These are phyloP conservation scores for Talaromyces sp. DNA, from an alignment of 2,329 filamentous ascomycete genomes.

Conservation along the genomic window DNA sequence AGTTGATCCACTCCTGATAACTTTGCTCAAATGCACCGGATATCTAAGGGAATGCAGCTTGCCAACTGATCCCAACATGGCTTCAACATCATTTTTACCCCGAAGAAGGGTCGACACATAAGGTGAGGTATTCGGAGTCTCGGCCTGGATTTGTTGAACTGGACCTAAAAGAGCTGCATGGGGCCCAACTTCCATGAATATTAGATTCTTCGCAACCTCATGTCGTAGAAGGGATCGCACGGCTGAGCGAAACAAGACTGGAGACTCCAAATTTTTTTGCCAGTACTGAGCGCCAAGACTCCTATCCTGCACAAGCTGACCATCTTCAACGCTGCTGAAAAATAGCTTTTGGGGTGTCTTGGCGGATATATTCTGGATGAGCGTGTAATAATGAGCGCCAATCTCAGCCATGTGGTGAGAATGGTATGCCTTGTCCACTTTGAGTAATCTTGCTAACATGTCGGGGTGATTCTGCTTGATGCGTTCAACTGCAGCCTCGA, in stretches of 20 bases:
- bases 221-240: conserved; percentile 9
- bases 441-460: conserved; percentile 7
- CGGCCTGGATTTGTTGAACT: conserved; percentile 17
- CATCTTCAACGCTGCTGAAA: conserved; percentile 6
- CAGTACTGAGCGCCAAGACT: conserved; percentile 21
- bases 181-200: conserved; percentile 39
- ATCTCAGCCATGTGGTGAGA: conserved; percentile 22
- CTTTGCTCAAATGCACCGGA: conserved; percentile 2
- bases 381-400: conserved; percentile 6
- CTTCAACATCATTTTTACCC: background rate
- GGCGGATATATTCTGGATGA: conserved; percentile 1
- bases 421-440: conserved; percentile 9
- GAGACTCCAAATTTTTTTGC: conserved; percentile 22
- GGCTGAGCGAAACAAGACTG: conserved; percentile 23
- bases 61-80: background rate
- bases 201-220: background rate
- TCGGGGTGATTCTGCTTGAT: conserved; percentile 4
- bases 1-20: conserved; percentile 9
- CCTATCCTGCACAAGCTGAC: background rate
- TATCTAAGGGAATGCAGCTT: background rate
- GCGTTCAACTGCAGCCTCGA: background rate
- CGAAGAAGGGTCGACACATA: conserved; percentile 1
- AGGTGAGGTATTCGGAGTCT: background rate
- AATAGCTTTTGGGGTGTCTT: background rate
- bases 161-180: conserved; percentile 41